These are phyloP conservation scores for Thalassiosira hispida DNA, from an alignment of 352 stramenopile species.

Conservation along the genomic window DNA sequence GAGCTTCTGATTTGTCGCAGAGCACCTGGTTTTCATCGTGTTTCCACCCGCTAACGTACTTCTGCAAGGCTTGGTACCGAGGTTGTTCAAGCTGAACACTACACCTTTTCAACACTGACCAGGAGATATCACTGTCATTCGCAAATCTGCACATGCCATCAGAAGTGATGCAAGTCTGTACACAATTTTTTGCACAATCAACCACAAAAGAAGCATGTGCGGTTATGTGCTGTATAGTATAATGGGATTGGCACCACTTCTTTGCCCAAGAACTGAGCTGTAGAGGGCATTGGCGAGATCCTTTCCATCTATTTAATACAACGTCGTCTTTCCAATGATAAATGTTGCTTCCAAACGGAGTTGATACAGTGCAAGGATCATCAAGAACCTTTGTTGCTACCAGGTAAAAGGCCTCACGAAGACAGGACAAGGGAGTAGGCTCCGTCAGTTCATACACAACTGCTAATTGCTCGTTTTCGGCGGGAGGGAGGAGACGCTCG, in stretches of 20 bases:
- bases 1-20: constrained; percentile 15
- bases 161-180: background rate
- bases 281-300: constrained; percentile 2
- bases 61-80: constrained; percentile 1
- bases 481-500: constrained; percentile 7
- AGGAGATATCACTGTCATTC: constrained; percentile 1
- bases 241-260: constrained; percentile 11
- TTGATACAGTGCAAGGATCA: constrained; percentile 1
- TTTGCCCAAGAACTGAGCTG: constrained; percentile 13
- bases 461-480: constrained; percentile 10
- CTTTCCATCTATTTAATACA: background rate
- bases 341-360: background rate
- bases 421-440: constrained; percentile 9
- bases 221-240: constrained; percentile 15
- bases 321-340: constrained; percentile 23
- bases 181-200: constrained; percentile 21
- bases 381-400: constrained; percentile 9
- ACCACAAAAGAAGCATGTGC: constrained; percentile 13
- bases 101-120: constrained; percentile 12
- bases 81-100: constrained; percentile 7
- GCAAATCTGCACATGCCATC: background rate
- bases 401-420: constrained; percentile 7
- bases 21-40: constrained; percentile 30
- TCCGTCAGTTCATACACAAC: constrained; percentile 21
- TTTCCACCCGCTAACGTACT: constrained; percentile 5